Conservation (phyloP, 2,329 filamentous ascomycete species). For the Trichoderma sp. region DNA sequence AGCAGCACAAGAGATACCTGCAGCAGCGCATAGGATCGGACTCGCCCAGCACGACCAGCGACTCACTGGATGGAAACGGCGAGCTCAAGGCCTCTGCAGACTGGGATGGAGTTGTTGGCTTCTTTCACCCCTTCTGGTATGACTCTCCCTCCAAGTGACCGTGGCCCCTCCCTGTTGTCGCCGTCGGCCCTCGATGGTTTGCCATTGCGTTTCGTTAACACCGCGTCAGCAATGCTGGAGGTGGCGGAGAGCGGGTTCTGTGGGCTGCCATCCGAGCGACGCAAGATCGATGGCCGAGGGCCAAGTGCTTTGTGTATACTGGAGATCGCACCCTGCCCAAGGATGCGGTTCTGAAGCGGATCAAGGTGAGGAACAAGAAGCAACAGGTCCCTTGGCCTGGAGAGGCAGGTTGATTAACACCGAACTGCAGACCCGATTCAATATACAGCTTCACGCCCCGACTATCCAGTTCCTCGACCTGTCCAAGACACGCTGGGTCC, state of each 20-base stretch:
- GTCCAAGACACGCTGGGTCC: constrained; percentile 81
- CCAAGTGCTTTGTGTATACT: constrained; percentile 90
- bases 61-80: constrained; percentile 62
- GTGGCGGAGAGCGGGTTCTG: constrained; percentile 91
- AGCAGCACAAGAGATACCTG: constrained; percentile 47
- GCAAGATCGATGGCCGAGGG: constrained; percentile 83
- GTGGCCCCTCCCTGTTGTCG: neutral
- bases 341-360: constrained; percentile 72
- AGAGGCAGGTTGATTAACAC: neutral
- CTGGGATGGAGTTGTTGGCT: constrained; percentile 86
- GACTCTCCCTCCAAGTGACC: constrained; percentile 33
- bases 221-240: constrained; percentile 78
- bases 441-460: constrained; percentile 82
- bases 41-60: constrained; percentile 48
- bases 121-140: constrained; percentile 97
- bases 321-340: constrained; percentile 91
- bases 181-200: constrained; percentile 2
- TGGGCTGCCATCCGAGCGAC: constrained; percentile 95
- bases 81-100: constrained; percentile 48
- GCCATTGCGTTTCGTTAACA: constrained; percentile 20
- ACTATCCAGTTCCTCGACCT: constrained; percentile 89
- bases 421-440: constrained; percentile 72
- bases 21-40: constrained; percentile 42
- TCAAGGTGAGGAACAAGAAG: constrained; percentile 56
- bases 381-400: neutral